phyloP scores from a whole-genome alignment of 2,329 filamentous ascomycete genomes.

The Trichocomaceae sp. region DNA sequence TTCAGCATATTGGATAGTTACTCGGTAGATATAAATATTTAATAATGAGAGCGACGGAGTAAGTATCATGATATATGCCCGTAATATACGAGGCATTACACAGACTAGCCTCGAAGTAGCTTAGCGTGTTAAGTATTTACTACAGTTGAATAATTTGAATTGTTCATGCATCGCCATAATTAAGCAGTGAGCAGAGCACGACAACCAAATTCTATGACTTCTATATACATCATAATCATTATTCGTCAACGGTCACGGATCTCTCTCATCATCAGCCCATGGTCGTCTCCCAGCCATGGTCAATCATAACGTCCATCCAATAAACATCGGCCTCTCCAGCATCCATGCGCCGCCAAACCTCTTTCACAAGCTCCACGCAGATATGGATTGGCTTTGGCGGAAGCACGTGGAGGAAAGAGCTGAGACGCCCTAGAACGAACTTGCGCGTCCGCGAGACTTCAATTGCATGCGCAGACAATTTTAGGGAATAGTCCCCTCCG shows the following conservation, averaged over 20 bases:
- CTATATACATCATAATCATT: background rate
- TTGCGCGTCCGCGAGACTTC: constrained; percentile 44
- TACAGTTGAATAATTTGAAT: too few species aligned
- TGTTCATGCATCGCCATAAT: background rate
- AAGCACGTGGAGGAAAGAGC: constrained; percentile 40
- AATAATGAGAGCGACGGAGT: too few species aligned
- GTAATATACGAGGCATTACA: too few species aligned
- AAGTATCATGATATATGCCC: too few species aligned
- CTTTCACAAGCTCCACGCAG: constrained; percentile 46
- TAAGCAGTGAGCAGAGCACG: too few species aligned
- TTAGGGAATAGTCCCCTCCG: constrained; percentile 23
- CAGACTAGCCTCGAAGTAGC: background rate
- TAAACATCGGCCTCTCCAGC: constrained; percentile 41
- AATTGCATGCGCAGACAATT: constrained; percentile 34
- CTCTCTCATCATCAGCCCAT: constrained; percentile 35
- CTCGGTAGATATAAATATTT: too few species aligned
- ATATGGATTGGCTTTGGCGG: constrained; percentile 48
- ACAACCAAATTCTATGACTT: too few species aligned
- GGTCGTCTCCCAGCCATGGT: constrained; percentile 52
- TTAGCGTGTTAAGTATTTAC: too few species aligned
- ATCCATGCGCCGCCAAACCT: constrained; percentile 50
- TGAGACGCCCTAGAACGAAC: constrained; percentile 46
- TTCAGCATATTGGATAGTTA: too few species aligned
- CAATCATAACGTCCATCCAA: constrained; percentile 53
- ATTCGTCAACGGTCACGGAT: background rate